Percentiles rank a stretch among this genome's conserved stretches.
phyloP scores from a whole-genome alignment of 768 basidiomycete species.

The Tylopilus vinaceipallidus region DNA sequence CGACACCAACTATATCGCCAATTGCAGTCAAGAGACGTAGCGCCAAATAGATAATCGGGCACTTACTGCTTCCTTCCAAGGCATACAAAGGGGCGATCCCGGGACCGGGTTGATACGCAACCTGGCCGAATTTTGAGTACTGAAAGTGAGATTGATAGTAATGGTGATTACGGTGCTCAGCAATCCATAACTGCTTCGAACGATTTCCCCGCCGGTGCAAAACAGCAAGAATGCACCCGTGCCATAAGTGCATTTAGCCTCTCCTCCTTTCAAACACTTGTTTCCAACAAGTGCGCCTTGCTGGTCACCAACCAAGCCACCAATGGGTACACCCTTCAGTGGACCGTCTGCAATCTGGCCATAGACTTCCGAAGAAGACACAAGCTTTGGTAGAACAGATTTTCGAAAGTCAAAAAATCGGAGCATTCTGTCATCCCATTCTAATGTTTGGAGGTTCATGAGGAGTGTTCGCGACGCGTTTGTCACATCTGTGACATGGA shows the following conservation, averaged over 20 bases:
- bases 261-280: constrained; percentile 86
- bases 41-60: background rate
- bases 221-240: constrained; percentile 96
- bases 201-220: constrained; percentile 86
- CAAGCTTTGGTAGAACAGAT: constrained; percentile 81
- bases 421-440: constrained; percentile 82
- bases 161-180: constrained; percentile 69
- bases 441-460: constrained; percentile 74
- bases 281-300: constrained; percentile 96
- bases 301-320: constrained; percentile 96
- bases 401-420: constrained; percentile 81
- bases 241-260: constrained; percentile 98
- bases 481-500: constrained; percentile 90
- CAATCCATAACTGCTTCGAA: constrained; percentile 83
- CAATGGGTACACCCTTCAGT: constrained; percentile 77
- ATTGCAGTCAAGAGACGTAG: background rate
- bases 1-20: constrained; percentile 70
- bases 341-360: constrained; percentile 69
- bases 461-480: constrained; percentile 97
- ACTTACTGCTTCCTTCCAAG: constrained; percentile 89
- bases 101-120: constrained; percentile 88
- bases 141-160: background rate
- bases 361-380: constrained; percentile 91
- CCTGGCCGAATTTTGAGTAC: constrained; percentile 38
- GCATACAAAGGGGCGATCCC: constrained; percentile 83